These are phyloP conservation scores for Ceratobasidium sp. DNA, from an alignment of 1,284 basidiomycete genomes.

Conservation along the genomic window DNA sequence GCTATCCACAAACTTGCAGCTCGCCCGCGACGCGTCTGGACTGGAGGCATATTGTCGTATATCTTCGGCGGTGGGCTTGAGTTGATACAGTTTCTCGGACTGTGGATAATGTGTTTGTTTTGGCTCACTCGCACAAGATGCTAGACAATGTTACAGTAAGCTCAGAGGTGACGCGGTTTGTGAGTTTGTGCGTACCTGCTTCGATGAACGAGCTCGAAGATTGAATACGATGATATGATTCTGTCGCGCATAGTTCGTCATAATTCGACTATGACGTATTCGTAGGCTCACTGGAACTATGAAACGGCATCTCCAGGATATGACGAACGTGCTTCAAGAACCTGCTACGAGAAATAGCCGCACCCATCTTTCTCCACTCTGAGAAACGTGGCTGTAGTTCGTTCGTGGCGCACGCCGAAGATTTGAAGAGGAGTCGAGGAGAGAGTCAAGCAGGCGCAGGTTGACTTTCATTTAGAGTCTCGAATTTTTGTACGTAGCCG, in stretches of 20 bases:
- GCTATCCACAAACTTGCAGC: conserved; percentile 27
- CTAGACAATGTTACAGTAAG: not conserved
- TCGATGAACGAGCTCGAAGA: not conserved
- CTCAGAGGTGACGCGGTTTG: too few species aligned
- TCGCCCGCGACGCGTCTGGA: conserved; percentile 21
- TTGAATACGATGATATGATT: not conserved
- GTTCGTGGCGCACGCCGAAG: not conserved
- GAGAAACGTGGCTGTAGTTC: not conserved
- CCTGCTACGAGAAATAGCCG: not conserved
- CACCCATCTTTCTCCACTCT: not conserved
- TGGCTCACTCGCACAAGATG: not conserved
- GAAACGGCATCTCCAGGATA: not conserved
- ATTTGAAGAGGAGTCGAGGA: not conserved
- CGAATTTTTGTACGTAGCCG: not conserved
- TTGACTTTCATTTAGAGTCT: not conserved
- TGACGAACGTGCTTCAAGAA: not conserved
- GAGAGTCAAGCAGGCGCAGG: not conserved
- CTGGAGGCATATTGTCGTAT: conserved; percentile 6
- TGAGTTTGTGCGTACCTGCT: not conserved
- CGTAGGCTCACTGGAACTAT: not conserved
- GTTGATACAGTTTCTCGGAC: not conserved
- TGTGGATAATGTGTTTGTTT: not conserved
- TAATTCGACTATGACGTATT: not conserved
- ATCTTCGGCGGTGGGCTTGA: not conserved
- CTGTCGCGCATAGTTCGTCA: not conserved